These are phyloP conservation scores for Purshia tridentata DNA, from an alignment of 306 rosid genomes.

Conservation along the genomic window DNA sequence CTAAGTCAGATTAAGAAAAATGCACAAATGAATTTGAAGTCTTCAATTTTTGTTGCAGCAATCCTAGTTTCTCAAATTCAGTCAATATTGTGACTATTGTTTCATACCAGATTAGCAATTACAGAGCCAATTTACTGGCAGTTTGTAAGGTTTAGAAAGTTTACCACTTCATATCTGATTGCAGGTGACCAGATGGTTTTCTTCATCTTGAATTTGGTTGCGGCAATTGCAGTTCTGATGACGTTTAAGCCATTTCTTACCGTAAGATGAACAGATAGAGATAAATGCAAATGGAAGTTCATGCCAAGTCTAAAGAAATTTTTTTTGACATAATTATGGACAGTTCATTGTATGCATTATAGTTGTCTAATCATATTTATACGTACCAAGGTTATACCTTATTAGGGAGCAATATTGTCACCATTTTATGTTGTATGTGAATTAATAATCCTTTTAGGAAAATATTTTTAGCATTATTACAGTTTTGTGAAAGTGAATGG, in stretches of 20 bases:
- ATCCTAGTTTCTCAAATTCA: neutral
- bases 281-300: neutral
- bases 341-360: too few relatives aligned
- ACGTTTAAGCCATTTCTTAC: slow-evolving; percentile 50
- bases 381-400: too few relatives aligned
- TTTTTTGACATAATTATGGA: too few relatives aligned
- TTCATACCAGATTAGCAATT: neutral
- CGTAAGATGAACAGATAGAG: neutral
- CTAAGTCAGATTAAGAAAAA: too few relatives aligned
- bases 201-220: slow-evolving; percentile 44
- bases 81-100: neutral
- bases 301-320: neutral
- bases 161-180: neutral
- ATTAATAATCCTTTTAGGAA: neutral
- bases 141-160: neutral
- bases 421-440: neutral
- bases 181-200: slow-evolving; percentile 48
- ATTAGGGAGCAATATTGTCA: neutral
- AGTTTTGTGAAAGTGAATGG: neutral
- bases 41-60: too few relatives aligned
- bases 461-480: neutral
- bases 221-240: slow-evolving; percentile 40
- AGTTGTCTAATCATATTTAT: too few relatives aligned
- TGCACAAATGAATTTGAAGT: too few relatives aligned
- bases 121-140: neutral